Base-by-base conservation (phyloP, 2,329 filamentous ascomycete genomes). In the Dactylellina haptotyla region DNA sequence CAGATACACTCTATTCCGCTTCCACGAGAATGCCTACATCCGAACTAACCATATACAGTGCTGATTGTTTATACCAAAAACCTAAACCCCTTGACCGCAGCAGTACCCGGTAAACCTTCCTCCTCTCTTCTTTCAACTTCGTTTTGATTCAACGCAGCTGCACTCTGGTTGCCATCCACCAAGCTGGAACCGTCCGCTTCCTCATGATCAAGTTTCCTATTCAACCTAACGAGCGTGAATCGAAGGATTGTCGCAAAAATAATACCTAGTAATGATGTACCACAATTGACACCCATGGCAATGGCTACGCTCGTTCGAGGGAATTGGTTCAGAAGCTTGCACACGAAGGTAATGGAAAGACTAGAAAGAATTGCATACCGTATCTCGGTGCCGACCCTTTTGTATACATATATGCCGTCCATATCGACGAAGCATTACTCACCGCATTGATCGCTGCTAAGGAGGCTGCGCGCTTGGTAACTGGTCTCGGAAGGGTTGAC, bases 401-500 rank as follows among this genome's bases (percentile, higher is more conserved):
- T 14, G 85, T 85, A 76, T 91, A 91, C 84, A 90, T 86, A 77
- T 90, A 90, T 64, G 83, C 85, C 0, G 88, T 87, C 78, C 89
- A 93, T 75, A 93, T 93, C 51, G 85, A 87, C 43, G 86, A 87
- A 9, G 85, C 84, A 79, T 93, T 92, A 16, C 85, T 87, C 8
- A 91, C 84, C 1, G 88, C 88, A 78, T 94, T 94, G 80, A 93
- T 91, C 74, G 89, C 88, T 0, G 90, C 91, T 3, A 94, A 80
- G 0, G 89, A 90, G 0, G 89, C 87, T 1, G 88, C 88, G 71
- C 90, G 86, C 82, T 93, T 93, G 1, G 90, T 88, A 0, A 90
- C 89, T 2, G 91, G 91, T 3, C 90, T 86, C 0, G 90, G 90
- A 57, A 94, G 84, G 0, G 88, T 89, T 79, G 90, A 91, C 50